A percentile compares a stretch with the other conserved stretches of the same genome.
Conservation (phyloP, 208 protist genomes). For the Leishmania gerbilli region DNA sequence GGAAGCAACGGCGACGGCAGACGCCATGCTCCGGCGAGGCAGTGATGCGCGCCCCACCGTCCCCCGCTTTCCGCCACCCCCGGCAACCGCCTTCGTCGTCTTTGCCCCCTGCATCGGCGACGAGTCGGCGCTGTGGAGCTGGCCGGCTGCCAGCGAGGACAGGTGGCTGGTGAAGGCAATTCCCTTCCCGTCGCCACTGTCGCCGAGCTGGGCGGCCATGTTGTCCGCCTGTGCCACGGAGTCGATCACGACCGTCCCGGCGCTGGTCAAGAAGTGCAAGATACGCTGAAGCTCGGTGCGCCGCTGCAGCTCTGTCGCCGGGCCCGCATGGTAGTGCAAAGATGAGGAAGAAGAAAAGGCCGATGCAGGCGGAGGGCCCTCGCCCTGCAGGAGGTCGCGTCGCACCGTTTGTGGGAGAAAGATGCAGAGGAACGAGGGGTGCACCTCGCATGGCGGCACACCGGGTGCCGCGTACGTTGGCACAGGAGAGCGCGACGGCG, state of each 20-base stretch:
- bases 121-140: not conserved
- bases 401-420: constrained; percentile 22
- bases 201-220: constrained; percentile 20
- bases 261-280: constrained; percentile 25
- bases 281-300: constrained; percentile 31
- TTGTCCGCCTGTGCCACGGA: constrained; percentile 25
- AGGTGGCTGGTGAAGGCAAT: not conserved
- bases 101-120: not conserved
- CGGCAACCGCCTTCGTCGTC: not conserved
- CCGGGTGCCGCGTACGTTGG: not conserved
- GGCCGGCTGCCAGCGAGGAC: not conserved
- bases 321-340: constrained; percentile 1
- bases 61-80: not conserved
- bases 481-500: constrained; percentile 2
- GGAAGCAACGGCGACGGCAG: not conserved
- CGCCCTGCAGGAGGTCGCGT: constrained; percentile 17
- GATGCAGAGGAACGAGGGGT: constrained; percentile 16
- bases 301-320: constrained; percentile 26
- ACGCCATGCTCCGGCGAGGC: constrained; percentile 8
- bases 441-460: constrained; percentile 9
- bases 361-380: not conserved
- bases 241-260: constrained; percentile 16
- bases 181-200: not conserved
- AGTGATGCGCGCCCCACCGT: constrained; percentile 20
- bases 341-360: not conserved